phyloP scores from a whole-genome alignment of 2,329 filamentous ascomycete species.

The Exophiala phaeomuriformis region DNA sequence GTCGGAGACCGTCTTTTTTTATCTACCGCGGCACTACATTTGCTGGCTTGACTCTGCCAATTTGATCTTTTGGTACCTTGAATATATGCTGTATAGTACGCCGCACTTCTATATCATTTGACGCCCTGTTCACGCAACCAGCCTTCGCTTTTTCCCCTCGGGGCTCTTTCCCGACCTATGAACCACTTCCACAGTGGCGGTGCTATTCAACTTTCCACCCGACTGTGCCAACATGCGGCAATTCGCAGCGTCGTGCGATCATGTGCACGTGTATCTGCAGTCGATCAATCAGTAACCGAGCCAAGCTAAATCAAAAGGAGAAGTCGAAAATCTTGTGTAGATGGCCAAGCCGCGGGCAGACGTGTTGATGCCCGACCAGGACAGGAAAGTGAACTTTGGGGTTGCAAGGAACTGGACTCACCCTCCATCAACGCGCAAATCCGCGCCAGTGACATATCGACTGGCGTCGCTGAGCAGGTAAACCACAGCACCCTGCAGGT shows the following conservation, averaged over 20 bases:
- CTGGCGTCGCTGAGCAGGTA: slow-evolving; percentile 77
- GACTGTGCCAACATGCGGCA: no score
- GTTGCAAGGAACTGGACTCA: slow-evolving; percentile 57
- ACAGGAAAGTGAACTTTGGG: background rate
- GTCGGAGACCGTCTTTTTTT: no score
- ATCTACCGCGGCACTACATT: no score
- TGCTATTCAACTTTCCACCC: no score
- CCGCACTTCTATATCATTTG: no score
- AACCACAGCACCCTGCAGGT: slow-evolving; percentile 86
- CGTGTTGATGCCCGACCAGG: background rate
- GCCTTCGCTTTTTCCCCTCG: no score
- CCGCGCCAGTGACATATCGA: slow-evolving; percentile 65
- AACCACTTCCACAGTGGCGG: no score
- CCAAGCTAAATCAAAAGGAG: background rate
- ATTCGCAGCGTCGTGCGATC: background rate
- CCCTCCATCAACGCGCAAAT: slow-evolving; percentile 78
- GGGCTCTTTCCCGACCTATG: no score
- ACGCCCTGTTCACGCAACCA: no score
- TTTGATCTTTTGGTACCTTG: no score
- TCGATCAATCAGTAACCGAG: background rate
- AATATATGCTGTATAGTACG: no score
- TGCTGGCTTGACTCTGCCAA: no score
- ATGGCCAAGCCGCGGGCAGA: background rate
- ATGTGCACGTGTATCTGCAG: slow-evolving; percentile 19
- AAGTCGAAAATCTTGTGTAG: background rate